Base-by-base conservation (phyloP, 257 asterid genomes). In the Nicotiana tomentosiformis region DNA sequence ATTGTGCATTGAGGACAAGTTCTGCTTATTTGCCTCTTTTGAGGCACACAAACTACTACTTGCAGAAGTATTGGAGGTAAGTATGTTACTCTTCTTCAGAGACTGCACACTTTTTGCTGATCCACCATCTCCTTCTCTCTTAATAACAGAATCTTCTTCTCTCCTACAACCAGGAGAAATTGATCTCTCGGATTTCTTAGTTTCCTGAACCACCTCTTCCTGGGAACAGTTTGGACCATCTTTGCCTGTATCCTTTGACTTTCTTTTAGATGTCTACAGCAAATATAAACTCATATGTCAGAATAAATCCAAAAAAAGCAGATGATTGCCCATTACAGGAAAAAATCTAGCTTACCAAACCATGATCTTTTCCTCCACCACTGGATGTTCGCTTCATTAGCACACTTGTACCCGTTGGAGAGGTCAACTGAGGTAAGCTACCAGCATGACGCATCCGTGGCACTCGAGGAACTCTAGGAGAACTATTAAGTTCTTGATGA, bases 371-470 rank as follows among this genome's bases (percentile, higher is more conserved):
- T 84, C 89, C 93, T 81, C 97, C 97, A 60, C 89, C 70, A 85
- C 91, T 90, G 72, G 96, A 87, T 78, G 97, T 81, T 83, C 96
- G 91, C 87, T 94, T 94, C 93, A 90, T 88, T 84, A 90, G 89
- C 87, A 76, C 84, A 88, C 95, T 94, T 76, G 98, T 83, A 68
- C 93, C 93, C 74, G 90, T 88, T 70, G 98, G 92, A 74, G 94
- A 86, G 61, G 94, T 62, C 86, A 92, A 68, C 87, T 94, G 98
- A 70, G 98, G 98, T 79, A 93, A 89, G 86, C 98, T 94, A 78
- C 98, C 99, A 84, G 98, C 93, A 89, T 94, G 90, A 62, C 98
- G 98, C 96, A 93, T 96, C 83, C 99, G 98, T 69, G 98, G 94
- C 82, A 90, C 98, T 82, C 99, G 90, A 26, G 98, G 97, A 86